Evolutionary conservation across 2,329 filamentous ascomycete genomes (phyloP).

Genomic region (Diaporthe sp.): DNA sequence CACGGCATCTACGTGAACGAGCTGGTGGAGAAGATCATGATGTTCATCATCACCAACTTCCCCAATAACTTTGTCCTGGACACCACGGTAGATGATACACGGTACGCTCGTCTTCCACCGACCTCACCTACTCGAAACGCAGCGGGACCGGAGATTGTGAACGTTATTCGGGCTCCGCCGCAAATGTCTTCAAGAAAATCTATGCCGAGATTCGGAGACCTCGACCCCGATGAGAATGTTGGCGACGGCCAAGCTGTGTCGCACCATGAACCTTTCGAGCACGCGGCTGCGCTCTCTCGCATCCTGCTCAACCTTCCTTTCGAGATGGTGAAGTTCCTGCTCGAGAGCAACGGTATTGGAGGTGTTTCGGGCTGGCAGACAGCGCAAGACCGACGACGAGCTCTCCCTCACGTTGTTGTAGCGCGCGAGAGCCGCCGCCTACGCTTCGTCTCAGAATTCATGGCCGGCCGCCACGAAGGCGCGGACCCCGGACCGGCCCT

Average conservation of each 20-base stretch:
- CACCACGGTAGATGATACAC: slow-evolving; percentile 44
- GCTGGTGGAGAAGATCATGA: slow-evolving; percentile 57
- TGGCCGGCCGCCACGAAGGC: slow-evolving; percentile 21
- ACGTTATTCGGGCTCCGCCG: neutral
- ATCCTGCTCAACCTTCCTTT: slow-evolving; percentile 78
- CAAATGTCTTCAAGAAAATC: slow-evolving; percentile 35
- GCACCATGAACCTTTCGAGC: slow-evolving; percentile 41
- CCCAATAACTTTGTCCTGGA: slow-evolving; percentile 65
- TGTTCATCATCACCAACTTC: slow-evolving; percentile 62
- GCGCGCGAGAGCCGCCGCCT: slow-evolving; percentile 68
- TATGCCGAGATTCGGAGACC: slow-evolving; percentile 43
- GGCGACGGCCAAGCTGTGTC: slow-evolving; percentile 50
- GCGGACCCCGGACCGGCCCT: slow-evolving; percentile 41
- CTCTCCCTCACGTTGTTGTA: slow-evolving; percentile 60
- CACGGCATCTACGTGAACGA: slow-evolving; percentile 56
- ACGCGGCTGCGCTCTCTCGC: slow-evolving; percentile 68
- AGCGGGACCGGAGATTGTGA: neutral
- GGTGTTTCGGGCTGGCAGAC: slow-evolving; percentile 61
- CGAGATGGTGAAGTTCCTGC: slow-evolving; percentile 70
- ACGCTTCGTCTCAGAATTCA: slow-evolving; percentile 38
- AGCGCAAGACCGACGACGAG: slow-evolving; percentile 56
- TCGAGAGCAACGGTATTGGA: slow-evolving; percentile 70
- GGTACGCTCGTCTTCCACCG: slow-evolving; percentile 40
- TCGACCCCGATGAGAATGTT: slow-evolving; percentile 41
- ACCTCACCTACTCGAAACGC: neutral